Evolutionary conservation across 768 basidiomycete species (phyloP).

Genomic region (Leccinum subgranulosum): DNA sequence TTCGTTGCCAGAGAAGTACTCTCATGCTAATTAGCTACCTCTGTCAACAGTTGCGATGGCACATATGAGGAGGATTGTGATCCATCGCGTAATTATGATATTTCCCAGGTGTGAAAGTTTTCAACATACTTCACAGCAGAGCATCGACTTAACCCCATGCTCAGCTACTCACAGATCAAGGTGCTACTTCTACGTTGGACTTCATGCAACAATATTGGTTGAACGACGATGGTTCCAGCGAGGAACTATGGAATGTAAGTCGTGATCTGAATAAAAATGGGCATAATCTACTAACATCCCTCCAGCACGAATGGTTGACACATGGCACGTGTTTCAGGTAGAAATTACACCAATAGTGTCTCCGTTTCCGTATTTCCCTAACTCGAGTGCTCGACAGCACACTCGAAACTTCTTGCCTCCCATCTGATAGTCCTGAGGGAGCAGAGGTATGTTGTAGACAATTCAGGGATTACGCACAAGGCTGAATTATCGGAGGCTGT

Average conservation of each 20-base stretch:
- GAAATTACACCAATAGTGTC: not conserved
- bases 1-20: constrained; percentile 1
- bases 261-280: not conserved
- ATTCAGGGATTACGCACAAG: not conserved
- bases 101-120: constrained; percentile 34
- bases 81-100: constrained; percentile 43
- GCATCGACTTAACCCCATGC: not conserved
- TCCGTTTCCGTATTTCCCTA: not conserved
- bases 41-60: constrained; percentile 50
- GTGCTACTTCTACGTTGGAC: constrained; percentile 53
- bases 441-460: constrained; percentile 48
- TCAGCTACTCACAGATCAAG: constrained; percentile 56
- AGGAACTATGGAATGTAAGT: constrained; percentile 68
- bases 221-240: constrained; percentile 53
- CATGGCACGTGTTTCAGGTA: constrained; percentile 57
- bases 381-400: constrained; percentile 41
- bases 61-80: constrained; percentile 36
- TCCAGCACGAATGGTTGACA: constrained; percentile 65
- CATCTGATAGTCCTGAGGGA: constrained; percentile 53
- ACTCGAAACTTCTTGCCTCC: constrained; percentile 55
- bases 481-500: constrained; percentile 58
- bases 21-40: not conserved
- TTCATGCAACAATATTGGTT: constrained; percentile 67
- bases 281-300: constrained; percentile 2
- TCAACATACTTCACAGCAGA: not conserved